Evolutionary conservation across 2,329 filamentous ascomycete genomes (phyloP), one percentile per base, ranked within the genome.

Genomic region (Sporothrix schenckii): DNA sequence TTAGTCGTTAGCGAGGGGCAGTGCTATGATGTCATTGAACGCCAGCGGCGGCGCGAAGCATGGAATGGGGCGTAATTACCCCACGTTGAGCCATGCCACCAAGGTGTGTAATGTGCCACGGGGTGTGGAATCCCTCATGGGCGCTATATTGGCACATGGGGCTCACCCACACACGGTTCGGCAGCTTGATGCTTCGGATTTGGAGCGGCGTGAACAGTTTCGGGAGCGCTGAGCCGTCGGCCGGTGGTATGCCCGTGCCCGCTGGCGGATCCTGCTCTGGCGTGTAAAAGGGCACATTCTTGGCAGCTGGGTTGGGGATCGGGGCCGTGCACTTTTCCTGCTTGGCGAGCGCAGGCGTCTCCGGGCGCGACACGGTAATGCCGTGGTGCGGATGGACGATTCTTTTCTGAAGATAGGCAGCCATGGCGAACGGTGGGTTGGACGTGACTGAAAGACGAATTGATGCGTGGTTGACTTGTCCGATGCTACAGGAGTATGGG

Each of bases 121-220:
- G 79, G 2, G 80, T 82, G 72, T 80, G 76, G 73, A 79, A 77
- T 19, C 82, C 83, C 7, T 80, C 76, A 47, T 81, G 75, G n/a
- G 79, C 78, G 4, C 80, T 82, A 74, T 81, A 83, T 76, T 80
- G 83, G 79, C 83, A 84, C 81, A 85, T 82, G 13, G 83, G 83
- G 3, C 81, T 80, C 53, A 84, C 79, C 72, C 81, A 79, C 70
- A 83, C 80, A 54, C 83, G 80, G 72, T 85, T 85, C 50, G 80
- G 82, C 61, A 84, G 49, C 9, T 50, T 50, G 49, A 50, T 50
- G n/a, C 49, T n/a, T 50, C 49, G 21, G 49, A 50, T 80, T 61
- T 77, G 81, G 52, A 85, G 74, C 3, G 83, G 82, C 0, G 78
- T 79, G 75, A 85, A 84, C 34, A 85, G 75, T 19, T 50, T 50